phyloP scores from a whole-genome alignment of 768 basidiomycete genomes.

The Boletus rubroflammeus region DNA sequence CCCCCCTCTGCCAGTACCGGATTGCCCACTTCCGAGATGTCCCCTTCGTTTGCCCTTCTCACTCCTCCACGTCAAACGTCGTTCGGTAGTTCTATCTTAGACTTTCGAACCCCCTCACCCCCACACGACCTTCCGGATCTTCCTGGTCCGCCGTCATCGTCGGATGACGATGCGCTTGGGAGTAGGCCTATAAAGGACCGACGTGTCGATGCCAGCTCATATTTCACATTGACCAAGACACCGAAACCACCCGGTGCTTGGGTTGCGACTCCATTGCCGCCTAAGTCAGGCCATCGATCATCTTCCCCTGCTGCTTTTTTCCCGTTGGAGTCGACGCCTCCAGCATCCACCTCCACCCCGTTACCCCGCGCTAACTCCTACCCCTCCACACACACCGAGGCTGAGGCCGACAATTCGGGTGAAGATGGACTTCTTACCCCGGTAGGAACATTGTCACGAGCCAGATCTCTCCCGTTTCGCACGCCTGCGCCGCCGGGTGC shows the following conservation, averaged over 20 bases:
- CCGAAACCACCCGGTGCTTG: conserved; percentile 47
- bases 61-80: conserved; percentile 49
- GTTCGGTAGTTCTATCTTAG: conserved; percentile 40
- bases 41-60: conserved; percentile 28
- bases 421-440: conserved; percentile 42
- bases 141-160: conserved; percentile 59
- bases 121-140: conserved; percentile 61
- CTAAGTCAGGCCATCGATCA: conserved; percentile 11
- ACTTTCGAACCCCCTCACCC: conserved; percentile 63
- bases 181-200: conserved; percentile 20
- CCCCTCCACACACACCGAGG: conserved; percentile 16
- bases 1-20: conserved; percentile 14
- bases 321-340: conserved; percentile 25
- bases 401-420: conserved; percentile 11
- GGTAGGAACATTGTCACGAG: conserved; percentile 45
- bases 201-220: conserved; percentile 12
- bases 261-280: conserved; percentile 37
- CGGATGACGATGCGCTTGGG: conserved; percentile 43
- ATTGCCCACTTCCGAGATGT: conserved; percentile 3
- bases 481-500: conserved; percentile 71
- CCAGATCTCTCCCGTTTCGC: conserved; percentile 42
- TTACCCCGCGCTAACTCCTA: conserved; percentile 15
- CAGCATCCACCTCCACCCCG: conserved; percentile 26
- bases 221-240: conserved; percentile 39
- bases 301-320: conserved; percentile 19